Evolutionary conservation across 768 basidiomycete species (phyloP).

Genomic region (Mycena albidolilacea): DNA sequence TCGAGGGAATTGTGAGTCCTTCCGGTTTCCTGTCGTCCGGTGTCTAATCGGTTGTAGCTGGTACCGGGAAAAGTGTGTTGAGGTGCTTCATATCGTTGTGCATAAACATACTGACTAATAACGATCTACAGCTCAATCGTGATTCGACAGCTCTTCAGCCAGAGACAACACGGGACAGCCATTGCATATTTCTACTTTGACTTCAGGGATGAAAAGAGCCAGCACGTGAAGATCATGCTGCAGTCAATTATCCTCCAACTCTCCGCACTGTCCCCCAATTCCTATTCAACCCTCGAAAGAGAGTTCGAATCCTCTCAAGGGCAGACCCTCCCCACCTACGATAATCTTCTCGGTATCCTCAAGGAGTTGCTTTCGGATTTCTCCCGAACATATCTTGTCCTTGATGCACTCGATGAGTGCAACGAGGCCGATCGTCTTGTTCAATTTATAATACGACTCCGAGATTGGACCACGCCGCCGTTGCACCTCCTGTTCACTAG

Average conservation of each 20-base stretch:
- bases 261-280: not conserved
- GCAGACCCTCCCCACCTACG: not conserved
- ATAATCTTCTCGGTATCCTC: not conserved
- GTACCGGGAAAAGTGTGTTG: constrained; percentile 6
- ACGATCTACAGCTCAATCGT: not conserved
- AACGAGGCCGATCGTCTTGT: not conserved
- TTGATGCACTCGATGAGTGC: constrained; percentile 1
- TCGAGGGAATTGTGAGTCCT: not conserved
- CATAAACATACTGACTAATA: not conserved
- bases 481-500: too few species aligned
- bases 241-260: not conserved
- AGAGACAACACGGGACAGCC: not conserved
- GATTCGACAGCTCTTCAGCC: not conserved
- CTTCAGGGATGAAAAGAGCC: not conserved
- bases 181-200: constrained; percentile 1
- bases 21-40: not conserved
- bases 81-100: not conserved
- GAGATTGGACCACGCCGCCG: too few species aligned
- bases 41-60: constrained; percentile 1
- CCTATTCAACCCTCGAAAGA: not conserved
- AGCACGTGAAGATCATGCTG: constrained; percentile 2
- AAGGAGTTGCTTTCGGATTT: not conserved
- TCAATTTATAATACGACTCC: too few species aligned
- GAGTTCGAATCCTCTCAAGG: not conserved
- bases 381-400: not conserved